Evolutionary conservation across 2,329 filamentous ascomycete genomes (phyloP).

Genomic region (Ilyonectria destructans): DNA sequence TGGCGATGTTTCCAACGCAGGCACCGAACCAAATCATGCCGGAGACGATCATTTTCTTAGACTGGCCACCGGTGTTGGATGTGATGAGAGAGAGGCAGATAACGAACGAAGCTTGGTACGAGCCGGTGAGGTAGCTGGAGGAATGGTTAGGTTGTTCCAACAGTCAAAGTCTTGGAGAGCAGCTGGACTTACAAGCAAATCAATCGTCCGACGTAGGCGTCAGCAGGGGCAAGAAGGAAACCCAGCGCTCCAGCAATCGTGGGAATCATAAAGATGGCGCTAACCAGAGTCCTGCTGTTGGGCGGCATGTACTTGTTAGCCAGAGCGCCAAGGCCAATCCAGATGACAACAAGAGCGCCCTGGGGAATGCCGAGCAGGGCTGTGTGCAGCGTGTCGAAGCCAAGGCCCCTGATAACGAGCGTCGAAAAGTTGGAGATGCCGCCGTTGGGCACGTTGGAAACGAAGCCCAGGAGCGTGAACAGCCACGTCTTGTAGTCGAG

Average conservation of each 20-base stretch:
- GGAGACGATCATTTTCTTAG: conserved; percentile 77
- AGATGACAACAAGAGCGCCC: conserved; percentile 56
- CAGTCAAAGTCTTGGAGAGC: background rate
- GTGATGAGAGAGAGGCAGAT: conserved; percentile 63
- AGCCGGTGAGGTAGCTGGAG: conserved; percentile 54
- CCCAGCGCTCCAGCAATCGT: conserved; percentile 74
- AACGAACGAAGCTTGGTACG: conserved; percentile 59
- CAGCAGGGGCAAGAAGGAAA: conserved; percentile 66
- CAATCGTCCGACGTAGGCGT: conserved; percentile 68
- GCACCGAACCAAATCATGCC: conserved; percentile 74
- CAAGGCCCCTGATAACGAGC: conserved; percentile 73
- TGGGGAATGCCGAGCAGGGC: conserved; percentile 59
- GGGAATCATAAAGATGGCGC: conserved; percentile 71
- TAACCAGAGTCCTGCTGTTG: conserved; percentile 68
- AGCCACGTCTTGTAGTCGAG: conserved; percentile 73
- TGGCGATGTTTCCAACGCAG: conserved; percentile 74
- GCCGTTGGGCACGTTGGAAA: conserved; percentile 71
- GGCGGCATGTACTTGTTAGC: conserved; percentile 58
- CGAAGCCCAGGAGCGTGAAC: conserved; percentile 69
- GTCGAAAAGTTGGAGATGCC: conserved; percentile 74
- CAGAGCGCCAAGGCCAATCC: conserved; percentile 61
- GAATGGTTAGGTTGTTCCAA: background rate
- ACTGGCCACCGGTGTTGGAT: conserved; percentile 69
- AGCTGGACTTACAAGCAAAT: conserved; percentile 64
- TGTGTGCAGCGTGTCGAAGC: conserved; percentile 61